Evolutionary conservation across 1,284 basidiomycete genomes (phyloP), one percentile per base, ranked within the genome.

Genomic region (Schizophyllum commune): DNA sequence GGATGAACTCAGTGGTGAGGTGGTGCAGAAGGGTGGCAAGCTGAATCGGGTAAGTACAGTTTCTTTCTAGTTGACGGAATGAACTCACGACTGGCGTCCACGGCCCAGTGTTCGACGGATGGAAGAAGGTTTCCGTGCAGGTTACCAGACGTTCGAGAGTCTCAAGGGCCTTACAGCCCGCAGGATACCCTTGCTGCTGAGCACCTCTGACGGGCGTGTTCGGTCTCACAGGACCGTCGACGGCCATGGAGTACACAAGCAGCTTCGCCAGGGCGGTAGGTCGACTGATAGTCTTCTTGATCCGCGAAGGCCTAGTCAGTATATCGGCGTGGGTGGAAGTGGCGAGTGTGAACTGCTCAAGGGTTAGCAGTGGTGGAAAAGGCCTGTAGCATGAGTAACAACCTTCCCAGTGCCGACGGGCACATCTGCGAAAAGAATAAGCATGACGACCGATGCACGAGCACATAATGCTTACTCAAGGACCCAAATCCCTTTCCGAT

Each of bases 101-200:
- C 58, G 79, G 74, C 1, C 91, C 91, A 58, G 81, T 83, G 70
- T 89, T 92, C 1, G 92, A 91, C 4, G 93, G 93, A 72, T 97
- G 94, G 73, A 96, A 97, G 76, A 89, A 96, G 0, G 87, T 89
- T 72, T 99, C 97, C 5, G 91, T 94, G 64, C 93, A 96, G 13
- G 93, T 96, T 61, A 99, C 85, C 55, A 99, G 78, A 67, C 88
- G 88, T 66, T 94, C 90, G 27, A 99, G 78, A 22, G 94, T 89
- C 67, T 97, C 94, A 63, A 99, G 79, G 17, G 96, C 93, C 69
- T 85, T 91, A 4, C 91, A 95, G 7, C 97, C 96, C 0, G 86
- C 96, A 33, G 94, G 76, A 73, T 85, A 95, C 32, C 81, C 86
- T 65, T 68, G 72, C 68, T 74, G 71, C 62, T 67, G 69, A 5